Evolutionary conservation across 2,329 filamentous ascomycete genomes (phyloP).

Genomic region (Verticillium longisporum): DNA sequence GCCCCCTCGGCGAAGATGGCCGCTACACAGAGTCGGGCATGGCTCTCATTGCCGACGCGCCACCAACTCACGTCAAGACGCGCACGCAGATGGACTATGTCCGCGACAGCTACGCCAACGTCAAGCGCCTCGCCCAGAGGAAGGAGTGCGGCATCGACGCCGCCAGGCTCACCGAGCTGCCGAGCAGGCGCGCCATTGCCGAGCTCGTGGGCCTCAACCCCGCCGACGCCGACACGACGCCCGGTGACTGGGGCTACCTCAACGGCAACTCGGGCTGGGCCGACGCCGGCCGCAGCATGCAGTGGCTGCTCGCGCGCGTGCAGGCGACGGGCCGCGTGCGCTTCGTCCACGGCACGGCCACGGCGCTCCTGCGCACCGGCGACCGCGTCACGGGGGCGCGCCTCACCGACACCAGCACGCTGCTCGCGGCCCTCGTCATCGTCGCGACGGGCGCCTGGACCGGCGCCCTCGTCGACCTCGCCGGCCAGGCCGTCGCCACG

Average conservation of each 20-base stretch:
- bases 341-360: constrained; percentile 47
- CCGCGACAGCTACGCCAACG: constrained; percentile 52
- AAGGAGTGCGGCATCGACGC: constrained; percentile 26
- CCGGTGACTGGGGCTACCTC: constrained; percentile 63
- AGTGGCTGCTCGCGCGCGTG: constrained; percentile 51
- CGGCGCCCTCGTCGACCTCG: constrained; percentile 66
- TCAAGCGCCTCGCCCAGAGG: constrained; percentile 39
- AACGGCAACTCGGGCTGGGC: constrained; percentile 76
- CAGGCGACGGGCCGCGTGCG: constrained; percentile 46
- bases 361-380: constrained; percentile 23
- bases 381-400: constrained; percentile 38
- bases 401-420: constrained; percentile 35
- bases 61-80: constrained; percentile 22
- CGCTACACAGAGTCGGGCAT: constrained; percentile 68
- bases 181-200: constrained; percentile 35
- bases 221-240: no score
- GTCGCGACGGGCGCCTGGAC: constrained; percentile 88
- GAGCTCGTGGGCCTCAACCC: constrained; percentile 13
- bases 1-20: constrained; percentile 52
- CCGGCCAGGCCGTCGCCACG: constrained; percentile 70
- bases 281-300: constrained; percentile 65
- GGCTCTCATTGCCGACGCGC: constrained; percentile 45
- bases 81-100: constrained; percentile 52
- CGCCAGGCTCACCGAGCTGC: constrained; percentile 37
- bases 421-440: constrained; percentile 66